Conservation (phyloP, 2,329 filamentous ascomycete species). For the Coleophoma crateriformis region DNA sequence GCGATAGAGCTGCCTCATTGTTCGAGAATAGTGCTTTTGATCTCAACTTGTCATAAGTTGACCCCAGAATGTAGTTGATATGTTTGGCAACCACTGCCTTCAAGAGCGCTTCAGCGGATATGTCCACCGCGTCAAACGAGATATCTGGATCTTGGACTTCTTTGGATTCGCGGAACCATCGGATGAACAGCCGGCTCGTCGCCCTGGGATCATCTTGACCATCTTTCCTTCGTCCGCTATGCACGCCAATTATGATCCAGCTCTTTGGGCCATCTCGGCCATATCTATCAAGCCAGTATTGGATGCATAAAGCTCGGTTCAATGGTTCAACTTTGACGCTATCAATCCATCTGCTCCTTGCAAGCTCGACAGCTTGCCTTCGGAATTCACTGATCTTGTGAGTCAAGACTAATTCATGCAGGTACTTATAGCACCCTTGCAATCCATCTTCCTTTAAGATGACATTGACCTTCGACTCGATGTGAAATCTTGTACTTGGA, state of each 20-base stretch:
- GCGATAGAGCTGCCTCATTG: conserved; percentile 50
- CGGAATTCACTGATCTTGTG: conserved; percentile 83
- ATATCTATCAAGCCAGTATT: conserved; percentile 77
- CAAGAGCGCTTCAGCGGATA: conserved; percentile 72
- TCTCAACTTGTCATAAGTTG: conserved; percentile 56
- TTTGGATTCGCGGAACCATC: conserved; percentile 82
- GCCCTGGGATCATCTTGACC: conserved; percentile 35
- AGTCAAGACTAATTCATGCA: conserved; percentile 84
- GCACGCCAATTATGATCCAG: conserved; percentile 85
- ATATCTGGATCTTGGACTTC: conserved; percentile 68
- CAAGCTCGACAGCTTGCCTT: conserved; percentile 69
- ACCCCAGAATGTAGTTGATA: conserved; percentile 63
- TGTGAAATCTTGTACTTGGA: conserved; percentile 54
- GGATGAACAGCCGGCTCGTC: conserved; percentile 52
- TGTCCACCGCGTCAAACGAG: conserved; percentile 54
- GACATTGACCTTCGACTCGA: conserved; percentile 70
- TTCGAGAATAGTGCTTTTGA: conserved; percentile 55
- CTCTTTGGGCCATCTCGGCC: conserved; percentile 60
- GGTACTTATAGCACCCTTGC: conserved; percentile 73
- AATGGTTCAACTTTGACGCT: conserved; percentile 72
- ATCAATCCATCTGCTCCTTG: conserved; percentile 69
- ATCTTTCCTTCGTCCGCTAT: conserved; percentile 51
- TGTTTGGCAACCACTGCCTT: conserved; percentile 72
- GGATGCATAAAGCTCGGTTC: conserved; percentile 76
- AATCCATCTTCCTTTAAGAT: conserved; percentile 66